Base-by-base conservation (phyloP, 2,329 filamentous ascomycete species). In the Pseudogymnoascus verrucosus region DNA sequence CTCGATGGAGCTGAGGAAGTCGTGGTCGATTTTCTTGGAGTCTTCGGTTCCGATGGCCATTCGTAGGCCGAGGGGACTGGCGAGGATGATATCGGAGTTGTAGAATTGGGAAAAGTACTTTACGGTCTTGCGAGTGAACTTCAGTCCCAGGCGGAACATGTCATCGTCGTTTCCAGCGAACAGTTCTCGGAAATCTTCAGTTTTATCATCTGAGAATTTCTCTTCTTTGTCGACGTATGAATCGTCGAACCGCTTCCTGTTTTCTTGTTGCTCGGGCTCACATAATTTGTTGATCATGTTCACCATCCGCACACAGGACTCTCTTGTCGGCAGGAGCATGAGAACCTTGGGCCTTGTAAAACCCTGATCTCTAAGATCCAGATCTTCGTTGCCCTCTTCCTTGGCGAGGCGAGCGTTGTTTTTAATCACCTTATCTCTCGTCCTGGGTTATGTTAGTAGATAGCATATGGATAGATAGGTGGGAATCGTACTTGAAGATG, bases 121-220 rank as follows among this genome's bases (percentile, higher is more conserved):
- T 73, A 98, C 82, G 0, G 92, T 96, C 77, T 97, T 98, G 66
- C 95, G 86, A 0, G 95, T 98, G 74, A 99, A 96, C 76, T 98
- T 99, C 72, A 99, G 77, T n/a, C 93, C 95, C 1, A 98, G 80
- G 2, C 93, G 87, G 78, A 98, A 99, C 84, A 96, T 95, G 77
- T 99, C 95, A 73, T 98, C 95, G 73, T 96, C 91, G 73, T 97
- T 98, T 65, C 95, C 95, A 66, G 88, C 88, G 72, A 99, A 99
- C 0, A 98, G 82, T 64, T 96, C 90, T 23, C 84, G 82, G 76
- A 96, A 98, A 74, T 98, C 95, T 2, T 88, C 88, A 0, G 95
- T 89, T 72, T 91, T 91, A 72, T 90, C 86, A 7, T 84, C 79
- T 26, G 87, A 85, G 68, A 91, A 88, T 40, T 84, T 85, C 65